Evolutionary conservation across 208 protist species (phyloP).

Genomic region (Novymonas esmeraldas): DNA sequence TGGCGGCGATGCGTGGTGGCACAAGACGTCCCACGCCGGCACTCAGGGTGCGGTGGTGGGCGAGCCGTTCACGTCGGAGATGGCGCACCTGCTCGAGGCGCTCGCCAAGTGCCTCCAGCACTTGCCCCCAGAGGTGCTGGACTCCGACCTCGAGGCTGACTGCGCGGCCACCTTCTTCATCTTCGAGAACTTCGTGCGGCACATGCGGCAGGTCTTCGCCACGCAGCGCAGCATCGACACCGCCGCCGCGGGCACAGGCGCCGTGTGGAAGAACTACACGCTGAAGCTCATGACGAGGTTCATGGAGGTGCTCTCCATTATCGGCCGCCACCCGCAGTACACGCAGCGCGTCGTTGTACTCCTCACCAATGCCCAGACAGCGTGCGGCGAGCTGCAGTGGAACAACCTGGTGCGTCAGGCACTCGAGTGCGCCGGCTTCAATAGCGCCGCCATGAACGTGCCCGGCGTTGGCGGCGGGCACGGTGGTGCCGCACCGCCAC

Average conservation of each 20-base stretch:
- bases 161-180: conserved; percentile 89
- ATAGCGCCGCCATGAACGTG: conserved; percentile 17
- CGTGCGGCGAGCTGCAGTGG: conserved; percentile 82
- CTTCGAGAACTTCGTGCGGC: conserved; percentile 80
- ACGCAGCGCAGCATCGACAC: conserved; percentile 42
- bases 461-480: not conserved
- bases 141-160: conserved; percentile 78
- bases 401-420: conserved; percentile 67
- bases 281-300: conserved; percentile 73
- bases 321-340: conserved; percentile 80
- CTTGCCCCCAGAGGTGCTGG: conserved; percentile 71
- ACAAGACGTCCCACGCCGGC: conserved; percentile 7
- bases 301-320: conserved; percentile 85
- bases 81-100: conserved; percentile 70
- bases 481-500: conserved; percentile 2
- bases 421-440: conserved; percentile 73
- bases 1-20: conserved; percentile 16
- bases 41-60: conserved; percentile 25
- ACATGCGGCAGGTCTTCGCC: conserved; percentile 71
- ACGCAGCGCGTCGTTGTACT: conserved; percentile 70
- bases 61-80: conserved; percentile 75
- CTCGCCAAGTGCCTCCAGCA: conserved; percentile 76
- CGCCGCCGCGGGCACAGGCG: conserved; percentile 7
- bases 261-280: conserved; percentile 79
- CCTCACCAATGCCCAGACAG: conserved; percentile 66